Percentiles rank a stretch among this genome's conserved stretches.
Conservation (phyloP, 495 filamentous ascomycete species). For the Hypoxylon intermedium region DNA sequence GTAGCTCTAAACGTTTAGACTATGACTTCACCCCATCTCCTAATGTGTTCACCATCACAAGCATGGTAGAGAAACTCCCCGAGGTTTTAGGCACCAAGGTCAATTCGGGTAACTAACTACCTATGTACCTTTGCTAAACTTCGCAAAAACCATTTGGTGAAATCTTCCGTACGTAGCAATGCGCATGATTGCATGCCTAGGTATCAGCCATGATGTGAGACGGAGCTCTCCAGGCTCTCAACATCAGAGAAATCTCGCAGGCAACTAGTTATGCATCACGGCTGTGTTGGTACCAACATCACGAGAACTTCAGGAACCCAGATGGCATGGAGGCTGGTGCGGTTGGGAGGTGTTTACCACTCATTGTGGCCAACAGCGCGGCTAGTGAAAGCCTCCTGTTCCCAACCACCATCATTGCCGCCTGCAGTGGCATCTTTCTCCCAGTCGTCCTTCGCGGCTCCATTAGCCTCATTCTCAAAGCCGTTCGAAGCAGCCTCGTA, state of each 20-base stretch:
- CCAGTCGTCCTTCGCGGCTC: background rate
- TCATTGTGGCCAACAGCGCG: no score
- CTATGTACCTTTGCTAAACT: no score
- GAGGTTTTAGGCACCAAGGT: no score
- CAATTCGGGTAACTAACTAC: no score
- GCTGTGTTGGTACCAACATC: background rate
- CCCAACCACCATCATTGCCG: no score
- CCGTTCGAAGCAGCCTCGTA: background rate
- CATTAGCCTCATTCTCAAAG: background rate
- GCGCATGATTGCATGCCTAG: background rate
- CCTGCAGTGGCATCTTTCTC: background rate
- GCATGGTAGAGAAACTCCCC: no score
- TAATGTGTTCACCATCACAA: no score
- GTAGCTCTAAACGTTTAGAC: no score
- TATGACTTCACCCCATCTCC: no score
- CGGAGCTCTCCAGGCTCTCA: slow-evolving; percentile 3
- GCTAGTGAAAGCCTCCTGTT: no score
- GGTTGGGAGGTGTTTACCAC: no score
- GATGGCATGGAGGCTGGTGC: background rate
- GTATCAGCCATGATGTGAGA: slow-evolving; percentile 9
- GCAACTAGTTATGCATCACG: background rate
- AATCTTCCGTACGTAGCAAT: no score
- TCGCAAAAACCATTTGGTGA: background rate
- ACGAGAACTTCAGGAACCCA: background rate
- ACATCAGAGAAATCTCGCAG: slow-evolving; percentile 1